Evolutionary conservation across 2,329 filamentous ascomycete genomes (phyloP), one percentile per base, ranked within the genome.

Genomic region (Neurospora sp.): DNA sequence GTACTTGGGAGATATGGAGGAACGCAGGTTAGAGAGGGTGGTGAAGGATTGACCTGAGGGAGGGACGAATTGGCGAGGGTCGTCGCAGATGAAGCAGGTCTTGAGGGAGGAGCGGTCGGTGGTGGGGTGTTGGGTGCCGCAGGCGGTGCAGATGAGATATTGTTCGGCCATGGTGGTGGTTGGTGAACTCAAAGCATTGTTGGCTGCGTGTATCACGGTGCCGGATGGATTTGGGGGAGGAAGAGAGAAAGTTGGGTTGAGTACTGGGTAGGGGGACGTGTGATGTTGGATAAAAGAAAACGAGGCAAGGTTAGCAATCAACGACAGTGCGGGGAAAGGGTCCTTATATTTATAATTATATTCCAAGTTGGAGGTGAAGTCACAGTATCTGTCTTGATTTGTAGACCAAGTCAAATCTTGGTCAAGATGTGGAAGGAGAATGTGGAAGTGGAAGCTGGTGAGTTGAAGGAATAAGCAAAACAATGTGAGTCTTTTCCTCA

Each of bases 51-150:
- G 91, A 1, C 89, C 90, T 0, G 80, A 78, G 0, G 83, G 82
- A 0, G 90, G 90, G 0, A 91, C 88, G 76, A 86, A 93, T 79
- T 93, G 90, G 4, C 91, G 85, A 0, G 90, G 84, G 77, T 92
- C 90, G 78, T 93, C 90, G 80, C 91, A 93, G 73, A 93, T 91
- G 70, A 86, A 84, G 80, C 91, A 93, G 4, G 82, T 85, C 69
- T 80, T 83, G 62, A 88, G 80, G 38, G 82, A 76, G 13, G 79
- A 72, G 52, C 80, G 80, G 72, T 88, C 83, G 0, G 84, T 77
- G 2, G 82, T 81, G 66, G 88, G 86, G 78, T 84, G 92, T 76
- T 93, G 91, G 0, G 90, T 92, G 28, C 90, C 91, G 77, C 91
- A 93, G 5, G 90, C 85, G 9, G 82, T 83, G 81, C 91, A 93